Conservation (phyloP, 441 rosid species). For the Metrosideros polymorpha region DNA sequence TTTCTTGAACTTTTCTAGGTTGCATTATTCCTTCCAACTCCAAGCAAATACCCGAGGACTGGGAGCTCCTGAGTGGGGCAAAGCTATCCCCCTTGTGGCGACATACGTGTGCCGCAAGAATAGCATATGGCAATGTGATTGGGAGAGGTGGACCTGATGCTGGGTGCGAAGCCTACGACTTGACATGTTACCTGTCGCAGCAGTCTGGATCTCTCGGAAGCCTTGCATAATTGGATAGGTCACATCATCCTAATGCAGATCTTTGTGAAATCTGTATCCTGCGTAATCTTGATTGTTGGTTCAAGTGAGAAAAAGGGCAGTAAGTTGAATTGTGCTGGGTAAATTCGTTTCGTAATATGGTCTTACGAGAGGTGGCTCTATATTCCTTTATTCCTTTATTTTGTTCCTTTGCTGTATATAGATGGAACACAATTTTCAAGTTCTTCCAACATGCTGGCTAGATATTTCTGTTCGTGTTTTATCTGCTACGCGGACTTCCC, state of each 20-base stretch:
- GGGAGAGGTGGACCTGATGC: neutral
- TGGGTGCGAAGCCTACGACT: neutral
- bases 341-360: neutral
- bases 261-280: neutral
- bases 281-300: neutral
- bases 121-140: neutral
- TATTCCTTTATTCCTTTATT: neutral
- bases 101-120: neutral
- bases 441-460: neutral
- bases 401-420: neutral
- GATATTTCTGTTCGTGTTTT: neutral
- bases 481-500: neutral
- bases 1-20: neutral
- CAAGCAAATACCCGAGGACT: neutral
- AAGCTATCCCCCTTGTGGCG: neutral
- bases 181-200: neutral
- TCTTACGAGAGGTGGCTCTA: neutral
- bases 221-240: neutral
- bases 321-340: neutral
- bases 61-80: neutral
- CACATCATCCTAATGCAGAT: neutral
- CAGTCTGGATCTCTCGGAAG: neutral
- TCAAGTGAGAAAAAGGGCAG: neutral
- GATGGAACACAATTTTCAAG: neutral
- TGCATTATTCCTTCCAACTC: neutral